Evolutionary conservation across 2,329 filamentous ascomycete genomes (phyloP).

Genomic region (Fusarium hainanense): DNA sequence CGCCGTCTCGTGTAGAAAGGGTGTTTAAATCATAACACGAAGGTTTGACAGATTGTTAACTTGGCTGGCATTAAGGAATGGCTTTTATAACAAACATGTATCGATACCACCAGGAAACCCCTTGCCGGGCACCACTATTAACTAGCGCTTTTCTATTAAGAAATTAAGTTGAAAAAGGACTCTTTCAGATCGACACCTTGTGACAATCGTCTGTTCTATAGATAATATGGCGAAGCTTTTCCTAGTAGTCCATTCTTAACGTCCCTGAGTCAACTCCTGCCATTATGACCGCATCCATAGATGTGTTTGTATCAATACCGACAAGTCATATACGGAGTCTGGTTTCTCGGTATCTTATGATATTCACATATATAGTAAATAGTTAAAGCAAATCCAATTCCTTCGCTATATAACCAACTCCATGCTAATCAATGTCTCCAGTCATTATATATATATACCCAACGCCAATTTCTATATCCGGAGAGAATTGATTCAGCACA

Average conservation of each 20-base stretch:
- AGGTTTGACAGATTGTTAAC: slow-evolving; percentile 1
- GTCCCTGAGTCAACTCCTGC: no score
- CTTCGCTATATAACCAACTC: slow-evolving; percentile 23
- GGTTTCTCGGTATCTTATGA: neutral
- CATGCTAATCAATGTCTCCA: slow-evolving; percentile 28
- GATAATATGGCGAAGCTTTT: neutral
- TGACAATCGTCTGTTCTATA: neutral
- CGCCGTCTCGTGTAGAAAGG: slow-evolving; percentile 19
- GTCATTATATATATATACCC: slow-evolving; percentile 12
- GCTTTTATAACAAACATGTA: slow-evolving; percentile 2
- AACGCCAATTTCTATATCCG: neutral
- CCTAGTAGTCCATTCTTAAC: no score
- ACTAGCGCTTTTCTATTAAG: neutral
- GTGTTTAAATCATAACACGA: slow-evolving; percentile 20
- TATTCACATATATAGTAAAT: neutral
- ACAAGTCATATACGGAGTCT: neutral
- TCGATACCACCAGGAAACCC: slow-evolving; percentile 21
- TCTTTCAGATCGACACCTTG: neutral
- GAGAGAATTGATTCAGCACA: slow-evolving; percentile 64
- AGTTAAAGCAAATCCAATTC: neutral
- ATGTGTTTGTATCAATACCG: no score
- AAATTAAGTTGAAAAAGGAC: neutral
- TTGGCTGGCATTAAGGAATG: neutral
- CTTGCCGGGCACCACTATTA: slow-evolving; percentile 19
- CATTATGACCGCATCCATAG: neutral